Base-by-base conservation (phyloP, 1,284 basidiomycete species). In the Lignosus rhinocerotis region DNA sequence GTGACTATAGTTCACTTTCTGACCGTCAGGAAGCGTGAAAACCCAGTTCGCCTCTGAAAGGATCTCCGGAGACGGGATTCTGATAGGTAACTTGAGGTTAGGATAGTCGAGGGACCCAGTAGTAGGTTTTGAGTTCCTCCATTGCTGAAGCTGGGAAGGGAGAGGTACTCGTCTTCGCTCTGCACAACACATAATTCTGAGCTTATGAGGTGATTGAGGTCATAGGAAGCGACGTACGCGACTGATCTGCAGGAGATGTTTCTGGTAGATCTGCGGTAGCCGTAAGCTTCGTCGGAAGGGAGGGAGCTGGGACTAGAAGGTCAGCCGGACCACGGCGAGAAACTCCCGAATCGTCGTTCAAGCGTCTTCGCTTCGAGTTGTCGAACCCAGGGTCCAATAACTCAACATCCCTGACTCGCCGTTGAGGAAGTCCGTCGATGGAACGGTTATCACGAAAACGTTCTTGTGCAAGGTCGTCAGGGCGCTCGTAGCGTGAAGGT, bases 181-280 rank as follows among this genome's bases (percentile, higher is more conserved):
- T 69, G 41, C 46, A 31, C 19, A n/a, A 19, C 33, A 11, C 21
- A 6, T 32, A 39, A 8, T 21, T 25, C 19, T 45, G 32, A 44
- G 19, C 17, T 12, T 25, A 52, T 39, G 19, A 34, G 21, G 33
- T 42, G 14, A 21, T 16, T 14, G 51, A 54, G n/a, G 67, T 64
- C 56, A 60, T 65, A 30, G 59, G 63, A 51, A 59, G 63, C 71
- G 69, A 79, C 77, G 72, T 76, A 80, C 78, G 77, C 68, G 61
- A 57, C 32, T 52, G 59, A 42, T 80, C 76, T 65, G 66, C 60
- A 63, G 70, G 67, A 54, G 66, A 56, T 36, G 67, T 19, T 16
- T 64, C 58, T 30, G 66, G 64, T 49, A 63, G 57, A 50, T 59
- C 64, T 48, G 54, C 56, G 42, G 55, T 34, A 39, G 60, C 38